Conservation (phyloP, 768 basidiomycete species). For the Trametes maxima region DNA sequence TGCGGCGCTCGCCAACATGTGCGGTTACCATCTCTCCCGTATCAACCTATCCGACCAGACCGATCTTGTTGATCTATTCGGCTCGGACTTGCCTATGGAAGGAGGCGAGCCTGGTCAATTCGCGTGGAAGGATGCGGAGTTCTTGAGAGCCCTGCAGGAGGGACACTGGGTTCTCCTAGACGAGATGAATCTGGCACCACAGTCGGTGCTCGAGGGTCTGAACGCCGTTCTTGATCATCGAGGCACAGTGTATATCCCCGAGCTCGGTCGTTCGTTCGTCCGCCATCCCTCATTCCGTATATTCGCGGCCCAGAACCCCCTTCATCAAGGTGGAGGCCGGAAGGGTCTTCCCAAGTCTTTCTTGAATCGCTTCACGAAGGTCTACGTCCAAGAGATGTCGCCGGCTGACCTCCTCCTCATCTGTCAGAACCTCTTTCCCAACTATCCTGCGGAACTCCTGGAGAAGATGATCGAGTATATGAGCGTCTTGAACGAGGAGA, state of each 20-base stretch:
- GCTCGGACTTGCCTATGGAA: slow-evolving; percentile 93
- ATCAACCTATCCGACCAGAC: slow-evolving; percentile 99
- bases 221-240: slow-evolving; percentile 97
- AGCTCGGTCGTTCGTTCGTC: slow-evolving; percentile 85
- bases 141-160: slow-evolving; percentile 89
- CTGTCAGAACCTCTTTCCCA: slow-evolving; percentile 73
- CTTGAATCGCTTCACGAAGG: slow-evolving; percentile 97
- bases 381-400: slow-evolving; percentile 86
- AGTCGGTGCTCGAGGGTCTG: slow-evolving; percentile 94
- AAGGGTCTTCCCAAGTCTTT: slow-evolving; percentile 98
- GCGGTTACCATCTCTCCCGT: slow-evolving; percentile 80
- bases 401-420: slow-evolving; percentile 76
- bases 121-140: slow-evolving; percentile 96
- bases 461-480: slow-evolving; percentile 85
- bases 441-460: slow-evolving; percentile 54
- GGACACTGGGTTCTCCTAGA: slow-evolving; percentile 98
- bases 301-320: slow-evolving; percentile 97
- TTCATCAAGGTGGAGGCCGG: slow-evolving; percentile 93
- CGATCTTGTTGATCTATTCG: slow-evolving; percentile 93
- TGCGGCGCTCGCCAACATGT: slow-evolving; percentile 78
- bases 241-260: slow-evolving; percentile 92
- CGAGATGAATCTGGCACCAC: slow-evolving; percentile 98
- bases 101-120: slow-evolving; percentile 91
- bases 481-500: slow-evolving; percentile 63
- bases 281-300: slow-evolving; percentile 94